Percentiles rank a stretch among this genome's conserved stretches.
phyloP scores from a whole-genome alignment of 2,329 filamentous ascomycete species.

The Arthroderma sp. region DNA sequence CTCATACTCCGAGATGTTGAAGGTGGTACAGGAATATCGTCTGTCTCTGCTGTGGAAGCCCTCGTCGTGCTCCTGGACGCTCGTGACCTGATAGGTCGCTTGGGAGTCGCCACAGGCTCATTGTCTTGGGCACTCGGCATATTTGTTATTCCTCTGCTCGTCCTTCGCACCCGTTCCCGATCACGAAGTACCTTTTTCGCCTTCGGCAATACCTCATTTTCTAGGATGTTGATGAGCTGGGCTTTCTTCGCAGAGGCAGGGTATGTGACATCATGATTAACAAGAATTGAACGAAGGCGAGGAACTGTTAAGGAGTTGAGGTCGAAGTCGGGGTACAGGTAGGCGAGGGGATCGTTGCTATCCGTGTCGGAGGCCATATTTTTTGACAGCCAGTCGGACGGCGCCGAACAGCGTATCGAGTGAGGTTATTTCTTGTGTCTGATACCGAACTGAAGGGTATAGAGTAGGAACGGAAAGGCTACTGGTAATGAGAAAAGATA shows the following conservation, averaged over 20 bases:
- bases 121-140: conserved; percentile 53
- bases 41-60: conserved; percentile 26
- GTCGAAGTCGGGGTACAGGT: conserved; percentile 79
- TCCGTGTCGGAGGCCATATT: conserved; percentile 18
- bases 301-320: conserved; percentile 72
- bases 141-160: conserved; percentile 69
- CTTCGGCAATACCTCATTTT: conserved; percentile 63
- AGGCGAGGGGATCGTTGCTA: conserved; percentile 52
- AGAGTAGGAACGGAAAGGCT: neutral
- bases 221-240: conserved; percentile 74
- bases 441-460: neutral
- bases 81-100: conserved; percentile 39
- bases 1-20: conserved; percentile 40
- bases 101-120: conserved; percentile 39
- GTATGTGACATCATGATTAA: conserved; percentile 76
- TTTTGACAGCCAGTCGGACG: neutral
- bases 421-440: too few species aligned
- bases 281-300: conserved; percentile 76
- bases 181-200: conserved; percentile 62
- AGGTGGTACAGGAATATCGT: conserved; percentile 20
- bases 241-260: conserved; percentile 83
- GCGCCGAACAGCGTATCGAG: neutral
- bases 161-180: conserved; percentile 67
- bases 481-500: neutral
- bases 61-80: conserved; percentile 28